phyloP scores from a whole-genome alignment of 371 early-diverging fungal genomes.

The Mortierella sp. region DNA sequence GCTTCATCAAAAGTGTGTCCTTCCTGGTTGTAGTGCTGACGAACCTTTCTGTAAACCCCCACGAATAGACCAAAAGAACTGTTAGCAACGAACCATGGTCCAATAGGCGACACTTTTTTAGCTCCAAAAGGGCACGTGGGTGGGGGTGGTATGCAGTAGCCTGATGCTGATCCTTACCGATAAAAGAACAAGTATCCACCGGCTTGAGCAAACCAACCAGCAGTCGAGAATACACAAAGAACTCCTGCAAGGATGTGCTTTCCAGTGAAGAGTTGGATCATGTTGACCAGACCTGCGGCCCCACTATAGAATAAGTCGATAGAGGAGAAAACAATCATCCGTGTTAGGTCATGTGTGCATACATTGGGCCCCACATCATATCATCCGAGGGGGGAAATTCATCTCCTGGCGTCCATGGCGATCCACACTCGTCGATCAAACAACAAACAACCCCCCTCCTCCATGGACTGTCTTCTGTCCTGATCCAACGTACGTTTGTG shows the following conservation, averaged over 20 bases:
- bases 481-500: slow-evolving; percentile 64
- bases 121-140: too few relatives aligned
- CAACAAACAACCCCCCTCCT: too few relatives aligned
- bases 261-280: slow-evolving; percentile 77
- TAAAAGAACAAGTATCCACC: slow-evolving; percentile 33
- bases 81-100: too few relatives aligned
- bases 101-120: too few relatives aligned
- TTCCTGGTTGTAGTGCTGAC: slow-evolving; percentile 77
- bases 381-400: neutral
- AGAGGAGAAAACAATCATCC: neutral
- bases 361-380: too few relatives aligned
- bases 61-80: neutral
- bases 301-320: slow-evolving; percentile 65
- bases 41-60: slow-evolving; percentile 72
- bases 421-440: too few relatives aligned
- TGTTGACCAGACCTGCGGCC: slow-evolving; percentile 84
- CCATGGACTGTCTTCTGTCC: neutral
- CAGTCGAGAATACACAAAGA: slow-evolving; percentile 74
- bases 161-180: slow-evolving; percentile 44
- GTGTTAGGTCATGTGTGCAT: too few relatives aligned
- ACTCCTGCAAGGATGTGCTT: slow-evolving; percentile 74
- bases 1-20: slow-evolving; percentile 89
- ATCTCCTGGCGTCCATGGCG: slow-evolving; percentile 4
- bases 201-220: slow-evolving; percentile 70
- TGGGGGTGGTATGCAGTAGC: too few relatives aligned